phyloP scores from a whole-genome alignment of 1,284 basidiomycete species.

The Trichosporon coremiiforme region DNA sequence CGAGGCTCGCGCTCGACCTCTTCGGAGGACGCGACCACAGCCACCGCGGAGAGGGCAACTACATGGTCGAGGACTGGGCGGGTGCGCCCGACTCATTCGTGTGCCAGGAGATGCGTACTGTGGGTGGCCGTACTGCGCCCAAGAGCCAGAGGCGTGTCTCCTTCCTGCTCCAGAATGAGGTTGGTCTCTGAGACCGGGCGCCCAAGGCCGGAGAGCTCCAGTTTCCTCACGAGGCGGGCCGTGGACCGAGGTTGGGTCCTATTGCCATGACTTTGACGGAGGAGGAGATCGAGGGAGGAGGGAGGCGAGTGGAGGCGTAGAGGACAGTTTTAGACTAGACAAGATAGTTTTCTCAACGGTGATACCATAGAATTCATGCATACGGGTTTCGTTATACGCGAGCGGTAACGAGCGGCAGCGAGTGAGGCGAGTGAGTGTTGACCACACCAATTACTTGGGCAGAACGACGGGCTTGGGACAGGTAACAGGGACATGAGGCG shows the following conservation, averaged over 20 bases:
- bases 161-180: conserved; percentile 72
- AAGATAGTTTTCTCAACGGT: not conserved
- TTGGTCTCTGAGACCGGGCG: conserved; percentile 22
- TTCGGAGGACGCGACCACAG: conserved; percentile 67
- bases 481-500: too few species aligned
- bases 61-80: conserved; percentile 87
- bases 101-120: conserved; percentile 92
- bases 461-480: too few species aligned
- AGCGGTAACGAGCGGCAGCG: not conserved
- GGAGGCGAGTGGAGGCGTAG: not conserved
- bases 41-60: conserved; percentile 61
- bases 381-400: conserved; percentile 1
- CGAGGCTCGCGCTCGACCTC: conserved; percentile 83
- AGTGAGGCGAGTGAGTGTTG: not conserved
- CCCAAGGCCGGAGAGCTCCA: too few species aligned
- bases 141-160: conserved; percentile 85
- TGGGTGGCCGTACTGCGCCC: conserved; percentile 83
- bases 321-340: not conserved
- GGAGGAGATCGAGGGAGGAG: not conserved
- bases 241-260: not conserved
- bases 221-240: not conserved
- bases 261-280: too few species aligned
- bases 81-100: conserved; percentile 93
- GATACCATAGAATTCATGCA: conserved; percentile 13
- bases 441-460: too few species aligned